Base-by-base conservation (phyloP, 345 rosid species). In the Acer saccharum region DNA sequence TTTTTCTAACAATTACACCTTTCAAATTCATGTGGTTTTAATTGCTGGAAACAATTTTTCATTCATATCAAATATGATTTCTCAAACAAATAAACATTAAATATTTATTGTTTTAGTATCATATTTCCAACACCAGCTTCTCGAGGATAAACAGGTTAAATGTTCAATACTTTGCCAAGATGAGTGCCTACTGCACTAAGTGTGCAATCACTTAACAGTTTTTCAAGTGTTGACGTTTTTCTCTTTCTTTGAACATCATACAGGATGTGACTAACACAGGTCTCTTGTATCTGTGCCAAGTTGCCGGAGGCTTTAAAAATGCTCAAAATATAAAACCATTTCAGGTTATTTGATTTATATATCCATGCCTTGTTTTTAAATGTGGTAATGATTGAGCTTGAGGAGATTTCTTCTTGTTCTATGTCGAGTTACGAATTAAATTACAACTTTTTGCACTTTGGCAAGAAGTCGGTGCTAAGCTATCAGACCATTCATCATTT, bases 181-280 rank as follows among this genome's bases (percentile, higher is more conserved):
- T 63, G 27, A 54, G 54, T 52, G 23, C 25, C 69, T 76, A 69
- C 55, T 69, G 29, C 48, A 46, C 2, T 65, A 67, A 60, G 57
- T 0, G 6, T 35, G 39, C 50, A 58, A 29, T 11, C 5, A 0
- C 23, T 57, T 57, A 39, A 27, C 68, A 77, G 43, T 8, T 71
- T 48, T 58, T 70, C 52, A 46, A 54, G 54, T 54, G 58, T 48
- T 77, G 21, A 71, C 29, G 16, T 57, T 46, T 71, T 61, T 60
- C 60, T 52, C 71, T 69, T 21, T 10, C 58, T 44, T 72, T 66
- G 10, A 20, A 61, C 32, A 72, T 79, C 12, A 13, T 78, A 78
- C 84, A 91, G 97, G 92, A 94, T 80, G 84, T 87, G 68, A 84
- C 94, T 65, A 89, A 91, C 81, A 85, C 93, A 9, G 97, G 97